A percentile compares a stretch with the other conserved stretches of the same genome.
Conservation (phyloP, 2,329 filamentous ascomycete species). For the Aspergillus texensis region DNA sequence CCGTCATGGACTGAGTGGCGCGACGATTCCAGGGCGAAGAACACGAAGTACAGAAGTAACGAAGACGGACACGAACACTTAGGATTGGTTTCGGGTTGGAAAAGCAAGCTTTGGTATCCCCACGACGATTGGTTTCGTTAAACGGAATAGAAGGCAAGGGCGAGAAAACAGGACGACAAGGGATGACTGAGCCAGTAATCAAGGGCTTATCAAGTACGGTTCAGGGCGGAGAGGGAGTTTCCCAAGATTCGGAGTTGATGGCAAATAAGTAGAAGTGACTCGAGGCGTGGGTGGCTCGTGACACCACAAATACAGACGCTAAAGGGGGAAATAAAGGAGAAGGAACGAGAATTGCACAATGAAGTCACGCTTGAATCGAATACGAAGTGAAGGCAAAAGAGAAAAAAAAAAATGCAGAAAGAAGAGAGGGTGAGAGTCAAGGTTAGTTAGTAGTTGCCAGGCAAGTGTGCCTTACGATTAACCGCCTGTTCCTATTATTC, state of each 20-base stretch:
- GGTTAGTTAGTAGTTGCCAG: not conserved
- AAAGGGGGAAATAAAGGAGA: not conserved
- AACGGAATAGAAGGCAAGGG: not conserved
- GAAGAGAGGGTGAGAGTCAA: not conserved
- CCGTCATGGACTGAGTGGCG: constrained; percentile 37
- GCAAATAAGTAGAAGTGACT: constrained; percentile 1
- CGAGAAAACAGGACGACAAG: not conserved
- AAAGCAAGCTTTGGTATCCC: no score
- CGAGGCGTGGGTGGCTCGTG: not conserved
- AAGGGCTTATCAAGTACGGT: constrained; percentile 1
- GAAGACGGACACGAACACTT: not conserved
- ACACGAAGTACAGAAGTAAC: not conserved
- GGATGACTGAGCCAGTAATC: not conserved
- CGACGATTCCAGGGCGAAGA: constrained; percentile 26
- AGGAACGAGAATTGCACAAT: not conserved
- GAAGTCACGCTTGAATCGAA: not conserved
- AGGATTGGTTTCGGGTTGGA: not conserved
- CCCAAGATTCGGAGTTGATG: not conserved
- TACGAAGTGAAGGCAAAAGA: not conserved
- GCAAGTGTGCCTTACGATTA: constrained; percentile 3
- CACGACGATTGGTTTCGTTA: not conserved
- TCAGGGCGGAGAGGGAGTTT: not conserved
- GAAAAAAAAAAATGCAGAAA: not conserved
- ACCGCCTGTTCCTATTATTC: not conserved
- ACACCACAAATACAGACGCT: not conserved